Percentiles rank a stretch among this genome's conserved stretches.
Conservation (phyloP, 1,139 yeast genomes). For the Candida glucosophila region DNA sequence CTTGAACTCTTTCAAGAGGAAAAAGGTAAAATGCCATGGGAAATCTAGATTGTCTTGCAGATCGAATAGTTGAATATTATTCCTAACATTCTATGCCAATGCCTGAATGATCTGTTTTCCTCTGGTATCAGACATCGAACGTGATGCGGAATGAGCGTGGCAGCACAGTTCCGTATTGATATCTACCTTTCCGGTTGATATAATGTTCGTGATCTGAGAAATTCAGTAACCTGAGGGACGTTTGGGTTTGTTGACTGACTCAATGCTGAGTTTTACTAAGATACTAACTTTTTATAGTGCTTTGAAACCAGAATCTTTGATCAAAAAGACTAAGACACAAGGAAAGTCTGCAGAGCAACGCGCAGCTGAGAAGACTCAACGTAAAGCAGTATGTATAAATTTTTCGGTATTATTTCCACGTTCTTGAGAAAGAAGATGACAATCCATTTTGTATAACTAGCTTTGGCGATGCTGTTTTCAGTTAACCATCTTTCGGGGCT, state of each 20-base stretch:
- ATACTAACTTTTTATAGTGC: constrained; percentile 37
- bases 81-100: constrained; percentile 29
- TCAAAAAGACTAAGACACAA: constrained; percentile 90
- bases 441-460: constrained; percentile 62
- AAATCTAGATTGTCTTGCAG: constrained; percentile 41
- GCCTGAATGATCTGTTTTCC: constrained; percentile 45
- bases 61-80: constrained; percentile 12
- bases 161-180: constrained; percentile 35
- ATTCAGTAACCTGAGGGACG: constrained; percentile 9
- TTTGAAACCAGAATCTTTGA: constrained; percentile 83
- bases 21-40: constrained; percentile 23
- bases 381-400: constrained; percentile 74
- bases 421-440: constrained; percentile 59
- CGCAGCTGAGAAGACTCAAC: constrained; percentile 79
- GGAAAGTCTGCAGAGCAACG: constrained; percentile 81
- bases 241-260: background rate
- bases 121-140: constrained; percentile 25
- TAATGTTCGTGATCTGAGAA: background rate
- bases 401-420: constrained; percentile 4
- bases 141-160: constrained; percentile 37
- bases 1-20: background rate
- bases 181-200: constrained; percentile 1
- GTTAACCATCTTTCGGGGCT: constrained; percentile 99
- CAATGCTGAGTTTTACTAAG: constrained; percentile 4
- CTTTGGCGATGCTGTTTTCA: constrained; percentile 85